Evolutionary conservation across 768 basidiomycete genomes (phyloP), one percentile per base, ranked within the genome.

Genomic region (Lactarius deliciosus): DNA sequence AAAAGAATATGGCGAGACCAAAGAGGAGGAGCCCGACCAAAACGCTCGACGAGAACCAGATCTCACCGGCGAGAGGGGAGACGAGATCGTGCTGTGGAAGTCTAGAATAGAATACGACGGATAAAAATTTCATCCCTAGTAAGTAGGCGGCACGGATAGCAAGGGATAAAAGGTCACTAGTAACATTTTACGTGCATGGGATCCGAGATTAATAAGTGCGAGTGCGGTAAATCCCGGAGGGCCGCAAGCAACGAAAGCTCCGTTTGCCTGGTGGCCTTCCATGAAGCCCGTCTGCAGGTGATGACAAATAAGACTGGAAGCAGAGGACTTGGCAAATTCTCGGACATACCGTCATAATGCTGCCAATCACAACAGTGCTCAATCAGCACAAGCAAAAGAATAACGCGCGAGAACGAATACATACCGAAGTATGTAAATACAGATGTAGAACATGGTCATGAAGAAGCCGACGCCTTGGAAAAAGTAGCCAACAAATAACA

Each of bases 181-280:
- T 43, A 62, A 82, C 81, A 81, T 81, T 20, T 76, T 69, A 34
- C 69, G 64, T 0, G 81, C 77, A 3, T 73, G 71, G 22, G 71
- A 73, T n/a, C 80, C 81, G 11, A 83, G 77, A 60, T 79, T 79
- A 66, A 83, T 77, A 38, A 82, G 74, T 0, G 81, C 80, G 28
- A 82, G 75, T 0, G 82, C 81, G 2, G 81, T 83, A 70, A 83
- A 83, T 1, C 81, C 81, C 15, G 81, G 82, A 7, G 82, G 82
- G 4, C 82, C 81, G 63, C 78, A 79, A 38, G 79, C 80, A 38
- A 83, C 77, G 69, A 83, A 82, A 3, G 82, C 81, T 18, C 79
- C 79, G 61, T 80, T 82, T 7, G 82, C 82, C 64, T 81, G 81
- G 70, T 80, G 81, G 11, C 81, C 80, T 57, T 81, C 76, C 63